These are phyloP conservation scores for Scenedesmus sp. DNA, from an alignment of 163 green algal genomes.

Conservation along the genomic window DNA sequence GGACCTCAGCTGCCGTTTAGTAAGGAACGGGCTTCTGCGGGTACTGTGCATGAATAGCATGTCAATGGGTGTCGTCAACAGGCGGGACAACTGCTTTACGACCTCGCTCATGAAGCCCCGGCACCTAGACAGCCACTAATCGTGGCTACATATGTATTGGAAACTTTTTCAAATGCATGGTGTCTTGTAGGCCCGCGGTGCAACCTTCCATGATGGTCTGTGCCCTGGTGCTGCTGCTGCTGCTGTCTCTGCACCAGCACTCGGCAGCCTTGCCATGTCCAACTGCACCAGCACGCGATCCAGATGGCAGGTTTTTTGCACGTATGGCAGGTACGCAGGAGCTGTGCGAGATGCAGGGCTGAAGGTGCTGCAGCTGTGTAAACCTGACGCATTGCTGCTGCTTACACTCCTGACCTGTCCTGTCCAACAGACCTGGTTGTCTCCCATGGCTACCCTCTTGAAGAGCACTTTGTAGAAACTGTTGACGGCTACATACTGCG, in stretches of 20 bases:
- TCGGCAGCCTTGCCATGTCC: neutral
- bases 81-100: neutral
- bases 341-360: neutral
- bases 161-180: neutral
- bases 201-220: neutral
- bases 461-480: slow-evolving; percentile 68
- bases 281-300: neutral
- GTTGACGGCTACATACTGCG: slow-evolving; percentile 71
- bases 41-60: neutral
- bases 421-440: slow-evolving; percentile 59
- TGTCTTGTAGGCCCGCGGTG: neutral
- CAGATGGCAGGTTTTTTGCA: neutral
- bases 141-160: neutral
- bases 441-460: slow-evolving; percentile 69
- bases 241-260: neutral
- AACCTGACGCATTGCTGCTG: neutral
- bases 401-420: neutral
- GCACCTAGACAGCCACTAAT: neutral
- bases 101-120: neutral
- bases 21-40: neutral
- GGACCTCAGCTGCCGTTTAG: neutral
- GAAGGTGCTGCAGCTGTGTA: neutral
- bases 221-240: neutral
- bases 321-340: slow-evolving; percentile 29
- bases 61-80: neutral